Conservation (phyloP, 495 filamentous ascomycete genomes). For the Copromyces sp. region DNA sequence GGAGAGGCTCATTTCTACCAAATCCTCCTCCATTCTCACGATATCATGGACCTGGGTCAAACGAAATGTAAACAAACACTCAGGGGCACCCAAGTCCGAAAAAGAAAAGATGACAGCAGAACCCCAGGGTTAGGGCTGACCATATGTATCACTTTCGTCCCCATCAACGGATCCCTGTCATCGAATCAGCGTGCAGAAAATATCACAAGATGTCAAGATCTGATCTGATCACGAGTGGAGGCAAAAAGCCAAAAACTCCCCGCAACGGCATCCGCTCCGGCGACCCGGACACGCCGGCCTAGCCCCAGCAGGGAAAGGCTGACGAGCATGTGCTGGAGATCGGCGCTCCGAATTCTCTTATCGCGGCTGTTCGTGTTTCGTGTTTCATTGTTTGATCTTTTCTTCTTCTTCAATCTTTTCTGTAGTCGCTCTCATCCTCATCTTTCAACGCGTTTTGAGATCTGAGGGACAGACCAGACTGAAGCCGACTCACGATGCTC, state of each 20-base stretch:
- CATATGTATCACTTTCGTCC: background rate
- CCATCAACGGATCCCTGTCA: background rate
- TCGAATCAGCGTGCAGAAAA: background rate
- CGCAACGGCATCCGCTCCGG: background rate
- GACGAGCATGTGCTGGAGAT: background rate
- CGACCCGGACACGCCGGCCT: background rate
- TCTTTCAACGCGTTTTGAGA: background rate
- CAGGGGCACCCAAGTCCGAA: background rate
- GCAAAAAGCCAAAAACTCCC: background rate
- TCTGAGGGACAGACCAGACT: background rate
- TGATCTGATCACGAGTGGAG: background rate
- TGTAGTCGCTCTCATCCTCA: background rate
- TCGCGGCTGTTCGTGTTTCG: background rate
- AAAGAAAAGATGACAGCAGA: background rate
- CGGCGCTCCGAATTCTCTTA: background rate
- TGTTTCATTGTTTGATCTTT: background rate
- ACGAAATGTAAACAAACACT: background rate
- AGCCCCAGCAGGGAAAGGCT: background rate
- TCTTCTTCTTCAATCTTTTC: background rate
- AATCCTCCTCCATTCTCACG: background rate
- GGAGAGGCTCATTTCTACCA: background rate
- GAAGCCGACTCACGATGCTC: background rate
- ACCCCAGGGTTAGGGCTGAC: background rate
- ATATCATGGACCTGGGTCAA: background rate
- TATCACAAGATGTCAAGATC: background rate